Percentiles rank a stretch among this genome's conserved stretches.
Evolutionary conservation across 2,329 filamentous ascomycete genomes (phyloP).

Genomic region (Coleophoma crateriformis): DNA sequence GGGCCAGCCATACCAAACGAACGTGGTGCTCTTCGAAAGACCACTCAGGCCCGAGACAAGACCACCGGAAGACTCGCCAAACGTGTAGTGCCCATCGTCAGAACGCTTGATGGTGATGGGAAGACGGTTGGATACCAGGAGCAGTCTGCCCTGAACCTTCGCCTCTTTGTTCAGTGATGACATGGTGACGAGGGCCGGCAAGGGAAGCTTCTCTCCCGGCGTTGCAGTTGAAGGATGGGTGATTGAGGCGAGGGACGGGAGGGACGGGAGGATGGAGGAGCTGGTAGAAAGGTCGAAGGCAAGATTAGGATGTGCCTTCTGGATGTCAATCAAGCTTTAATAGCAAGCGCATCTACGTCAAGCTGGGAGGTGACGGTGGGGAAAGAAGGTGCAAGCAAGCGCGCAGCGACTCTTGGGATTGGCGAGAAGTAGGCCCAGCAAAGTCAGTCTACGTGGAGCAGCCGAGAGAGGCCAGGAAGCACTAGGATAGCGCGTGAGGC

Average conservation of each 20-base stretch:
- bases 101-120: conserved; percentile 95
- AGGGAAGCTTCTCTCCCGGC: background rate
- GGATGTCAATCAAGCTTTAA: conserved; percentile 8
- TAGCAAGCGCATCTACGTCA: conserved; percentile 8
- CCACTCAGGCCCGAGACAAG: conserved; percentile 91
- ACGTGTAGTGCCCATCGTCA: conserved; percentile 86
- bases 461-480: too few species aligned
- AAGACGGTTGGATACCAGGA: conserved; percentile 89
- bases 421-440: too few species aligned
- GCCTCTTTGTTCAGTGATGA: conserved; percentile 16
- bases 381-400: too few species aligned
- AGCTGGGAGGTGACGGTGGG: background rate
- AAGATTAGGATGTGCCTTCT: background rate
- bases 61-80: conserved; percentile 95
- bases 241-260: background rate
- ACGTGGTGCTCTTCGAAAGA: conserved; percentile 84
- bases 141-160: conserved; percentile 41
- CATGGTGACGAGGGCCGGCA: conserved; percentile 17
- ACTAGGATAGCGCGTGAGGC: too few species aligned
- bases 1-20: conserved; percentile 99
- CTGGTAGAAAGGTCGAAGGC: background rate
- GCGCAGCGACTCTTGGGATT: too few species aligned
- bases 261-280: background rate
- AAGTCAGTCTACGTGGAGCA: too few species aligned
- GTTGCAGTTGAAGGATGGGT: too few species aligned